These are phyloP conservation scores for Rhynchospora breviuscula DNA, from an alignment of 176 grass and related monocot genomes.

Conservation along the genomic window DNA sequence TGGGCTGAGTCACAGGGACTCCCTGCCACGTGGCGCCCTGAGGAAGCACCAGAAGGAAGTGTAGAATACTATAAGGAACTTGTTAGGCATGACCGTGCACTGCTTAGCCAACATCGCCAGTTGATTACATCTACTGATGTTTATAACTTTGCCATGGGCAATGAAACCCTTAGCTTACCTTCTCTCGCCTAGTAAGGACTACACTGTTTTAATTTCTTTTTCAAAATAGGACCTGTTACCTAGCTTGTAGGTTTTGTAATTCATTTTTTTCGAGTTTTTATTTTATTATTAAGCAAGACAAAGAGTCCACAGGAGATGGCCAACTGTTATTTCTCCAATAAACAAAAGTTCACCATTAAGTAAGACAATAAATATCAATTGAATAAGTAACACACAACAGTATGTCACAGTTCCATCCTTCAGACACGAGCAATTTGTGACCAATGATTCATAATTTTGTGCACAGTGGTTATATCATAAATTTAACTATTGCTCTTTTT, in stretches of 20 bases:
- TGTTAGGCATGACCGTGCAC: conserved; percentile 49
- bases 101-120: conserved; percentile 24
- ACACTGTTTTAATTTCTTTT: neutral
- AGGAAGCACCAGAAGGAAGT: conserved; percentile 22
- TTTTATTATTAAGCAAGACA: neutral
- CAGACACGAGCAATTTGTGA: neutral
- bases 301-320: neutral
- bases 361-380: neutral
- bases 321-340: neutral
- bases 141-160: conserved; percentile 53
- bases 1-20: conserved; percentile 49
- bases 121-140: conserved; percentile 18
- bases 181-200: conserved; percentile 34
- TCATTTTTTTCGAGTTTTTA: neutral
- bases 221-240: neutral
- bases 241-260: neutral
- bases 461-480: neutral
- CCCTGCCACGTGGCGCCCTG: conserved; percentile 18
- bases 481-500: neutral
- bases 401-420: neutral
- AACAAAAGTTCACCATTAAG: neutral
- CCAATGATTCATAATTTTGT: neutral
- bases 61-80: conserved; percentile 65
- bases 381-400: neutral
- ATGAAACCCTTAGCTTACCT: conserved; percentile 20